These are phyloP conservation scores for Chrysanthemum lavandulifolium DNA, from an alignment of 129 eudicot genomes.

Conservation along the genomic window DNA sequence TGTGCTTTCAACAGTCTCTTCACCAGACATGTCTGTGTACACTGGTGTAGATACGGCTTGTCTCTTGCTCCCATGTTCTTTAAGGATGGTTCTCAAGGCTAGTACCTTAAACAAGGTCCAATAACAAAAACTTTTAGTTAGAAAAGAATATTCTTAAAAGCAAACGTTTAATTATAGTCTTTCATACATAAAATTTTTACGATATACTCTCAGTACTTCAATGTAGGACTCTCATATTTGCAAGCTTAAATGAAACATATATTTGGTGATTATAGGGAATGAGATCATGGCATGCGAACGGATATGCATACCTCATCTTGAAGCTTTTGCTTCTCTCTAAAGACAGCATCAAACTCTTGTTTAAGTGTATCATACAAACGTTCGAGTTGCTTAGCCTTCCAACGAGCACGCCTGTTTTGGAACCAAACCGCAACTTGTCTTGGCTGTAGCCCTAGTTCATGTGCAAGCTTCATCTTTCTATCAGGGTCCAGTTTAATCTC, in stretches of 20 bases:
- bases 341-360: conserved; percentile 63
- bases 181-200: too few relatives aligned
- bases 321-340: conserved; percentile 67
- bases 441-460: conserved; percentile 79
- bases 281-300: background rate
- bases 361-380: conserved; percentile 64
- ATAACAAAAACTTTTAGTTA: background rate
- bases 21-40: conserved; percentile 56
- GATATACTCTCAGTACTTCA: too few relatives aligned
- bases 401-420: conserved; percentile 82
- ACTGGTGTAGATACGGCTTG: conserved; percentile 33
- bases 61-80: conserved; percentile 46
- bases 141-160: background rate
- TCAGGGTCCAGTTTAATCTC: conserved; percentile 85
- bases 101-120: conserved; percentile 40
- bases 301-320: conserved; percentile 63
- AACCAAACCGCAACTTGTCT: conserved; percentile 91
- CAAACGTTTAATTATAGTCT: too few relatives aligned
- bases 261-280: background rate
- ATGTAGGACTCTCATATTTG: too few relatives aligned
- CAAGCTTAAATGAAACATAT: too few relatives aligned
- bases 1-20: conserved; percentile 77
- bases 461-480: conserved; percentile 76
- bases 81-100: conserved; percentile 61
- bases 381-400: conserved; percentile 94